Evolutionary conservation across 2,329 filamentous ascomycete species (phyloP), one percentile per base, ranked within the genome.

Genomic region (Aspergillus luchuensis): DNA sequence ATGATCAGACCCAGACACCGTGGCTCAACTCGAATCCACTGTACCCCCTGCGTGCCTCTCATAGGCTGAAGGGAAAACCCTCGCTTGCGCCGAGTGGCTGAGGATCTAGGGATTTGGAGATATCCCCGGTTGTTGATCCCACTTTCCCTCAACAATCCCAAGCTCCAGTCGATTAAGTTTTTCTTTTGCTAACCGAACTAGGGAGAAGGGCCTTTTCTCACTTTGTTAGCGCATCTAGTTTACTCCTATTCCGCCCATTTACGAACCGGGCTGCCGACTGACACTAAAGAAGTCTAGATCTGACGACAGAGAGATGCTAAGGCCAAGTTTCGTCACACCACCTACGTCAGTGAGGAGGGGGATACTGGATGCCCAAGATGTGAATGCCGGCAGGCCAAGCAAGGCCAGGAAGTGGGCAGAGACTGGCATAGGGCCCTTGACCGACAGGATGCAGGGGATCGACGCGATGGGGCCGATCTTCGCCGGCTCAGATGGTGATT

Each of bases 371-470:
- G 51, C 57, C 57, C 57, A 59, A 59, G 43, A 33, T 15, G 23
- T 19, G 21, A 50, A 50, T 28, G 33, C 47, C 47, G 47, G 47
- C n/a, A 33, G 30, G 23, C 28, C 47, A 43, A 38, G 36, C 25
- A 56, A 39, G 51, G 45, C 47, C 39, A 52, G 30, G 38, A 52
- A 41, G 21, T 19, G 28, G 56, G 30, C 39, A 30, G n/a, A 36
- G 38, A 30, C 28, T 36, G 33, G 33, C 33, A 36, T 48, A 30
- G 36, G 43, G 43, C 11, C 38, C 48, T 58, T 58, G 56, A 51
- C 56, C 56, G 48, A 58, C 30, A 47, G 41, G 57, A 54, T 59
- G 57, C 57, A 59, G 49, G 57, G 39, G 57, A 59, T 59, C 57
- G 50, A 36, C 57, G 21, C 30, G 41, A 33, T 33, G 25, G 57